Conservation (phyloP, 345 rosid species). For the Eucalyptus tenuipes region DNA sequence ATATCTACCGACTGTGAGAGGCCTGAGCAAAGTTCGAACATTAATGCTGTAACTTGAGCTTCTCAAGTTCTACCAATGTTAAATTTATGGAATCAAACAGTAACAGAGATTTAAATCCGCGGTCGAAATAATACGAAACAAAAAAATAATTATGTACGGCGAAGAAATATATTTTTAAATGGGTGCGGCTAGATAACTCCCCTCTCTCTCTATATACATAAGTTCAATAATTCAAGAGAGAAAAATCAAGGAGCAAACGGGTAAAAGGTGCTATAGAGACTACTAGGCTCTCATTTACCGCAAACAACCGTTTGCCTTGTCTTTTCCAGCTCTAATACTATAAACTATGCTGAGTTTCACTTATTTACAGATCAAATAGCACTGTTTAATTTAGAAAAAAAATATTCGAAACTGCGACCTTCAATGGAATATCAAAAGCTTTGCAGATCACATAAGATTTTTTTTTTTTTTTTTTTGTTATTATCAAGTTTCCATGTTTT, state of each 20-base stretch:
- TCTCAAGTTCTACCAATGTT: not conserved
- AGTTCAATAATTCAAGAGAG: not conserved
- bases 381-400: not conserved
- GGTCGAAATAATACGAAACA: not conserved
- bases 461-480: not conserved
- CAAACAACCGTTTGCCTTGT: not conserved
- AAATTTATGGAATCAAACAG: not conserved
- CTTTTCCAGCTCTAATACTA: not conserved
- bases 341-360: not conserved
- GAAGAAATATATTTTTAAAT: not conserved
- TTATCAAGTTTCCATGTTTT: not conserved
- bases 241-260: not conserved
- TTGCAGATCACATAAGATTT: not conserved
- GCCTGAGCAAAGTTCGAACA: not conserved
- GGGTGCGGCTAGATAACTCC: not conserved
- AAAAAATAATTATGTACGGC: not conserved
- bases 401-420: not conserved
- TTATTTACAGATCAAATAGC: not conserved
- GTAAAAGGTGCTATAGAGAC: not conserved
- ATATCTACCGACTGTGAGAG: not conserved
- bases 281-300: not conserved
- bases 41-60: not conserved
- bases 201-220: not conserved
- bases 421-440: not conserved
- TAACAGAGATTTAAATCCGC: not conserved